Conservation (phyloP, 139 green algal genomes). For the Ettlia oleoabundans region DNA sequence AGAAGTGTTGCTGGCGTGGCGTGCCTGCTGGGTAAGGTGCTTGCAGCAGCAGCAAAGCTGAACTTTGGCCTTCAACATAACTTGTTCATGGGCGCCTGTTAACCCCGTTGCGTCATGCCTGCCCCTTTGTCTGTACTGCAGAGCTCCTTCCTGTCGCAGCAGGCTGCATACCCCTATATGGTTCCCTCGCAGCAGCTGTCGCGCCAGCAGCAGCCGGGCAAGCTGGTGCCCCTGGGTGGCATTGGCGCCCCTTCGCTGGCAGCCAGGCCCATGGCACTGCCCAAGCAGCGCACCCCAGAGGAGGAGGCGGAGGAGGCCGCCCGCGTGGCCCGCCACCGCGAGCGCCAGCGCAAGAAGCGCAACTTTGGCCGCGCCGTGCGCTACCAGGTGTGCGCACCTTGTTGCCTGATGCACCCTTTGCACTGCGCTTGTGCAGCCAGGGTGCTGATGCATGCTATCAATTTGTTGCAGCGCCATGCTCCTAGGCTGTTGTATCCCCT, state of each 20-base stretch:
- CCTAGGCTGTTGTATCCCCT: too few relatives aligned
- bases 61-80: too few relatives aligned
- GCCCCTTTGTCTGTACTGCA: neutral
- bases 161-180: constrained; percentile 21
- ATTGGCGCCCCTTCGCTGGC: neutral
- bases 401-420: too few relatives aligned
- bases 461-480: neutral
- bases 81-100: neutral
- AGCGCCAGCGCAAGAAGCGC: constrained; percentile 35
- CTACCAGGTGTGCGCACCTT: constrained; percentile 24
- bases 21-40: too few relatives aligned
- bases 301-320: constrained; percentile 27
- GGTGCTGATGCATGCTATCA: too few relatives aligned
- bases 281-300: neutral
- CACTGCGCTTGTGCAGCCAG: too few relatives aligned
- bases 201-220: constrained; percentile 7
- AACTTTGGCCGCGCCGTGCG: constrained; percentile 33
- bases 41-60: too few relatives aligned
- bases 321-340: constrained; percentile 24
- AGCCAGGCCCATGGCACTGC: neutral
- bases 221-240: neutral
- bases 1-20: too few relatives aligned
- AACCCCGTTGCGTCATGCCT: neutral
- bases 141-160: constrained; percentile 1
- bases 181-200: constrained; percentile 23